Percentiles rank a stretch among this genome's conserved stretches.
These are phyloP conservation scores for Colletotrichum siamense DNA, from an alignment of 2,329 filamentous ascomycete species.

Conservation along the genomic window DNA sequence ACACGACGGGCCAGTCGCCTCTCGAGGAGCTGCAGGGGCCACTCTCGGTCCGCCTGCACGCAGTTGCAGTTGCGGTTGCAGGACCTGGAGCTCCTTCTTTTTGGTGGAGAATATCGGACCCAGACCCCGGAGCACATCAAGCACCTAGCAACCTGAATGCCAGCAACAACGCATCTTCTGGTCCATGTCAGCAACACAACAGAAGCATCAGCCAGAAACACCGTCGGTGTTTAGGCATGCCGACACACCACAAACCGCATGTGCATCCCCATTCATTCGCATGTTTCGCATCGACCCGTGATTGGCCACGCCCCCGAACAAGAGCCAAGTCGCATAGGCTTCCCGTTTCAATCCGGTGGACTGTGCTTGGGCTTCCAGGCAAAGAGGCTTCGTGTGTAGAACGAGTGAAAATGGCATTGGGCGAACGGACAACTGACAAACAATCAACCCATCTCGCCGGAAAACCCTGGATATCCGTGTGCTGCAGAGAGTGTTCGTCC, in stretches of 20 bases:
- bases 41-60: background rate
- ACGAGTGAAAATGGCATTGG: background rate
- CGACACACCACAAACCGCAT: background rate
- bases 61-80: background rate
- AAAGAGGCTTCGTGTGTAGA: background rate
- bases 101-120: background rate
- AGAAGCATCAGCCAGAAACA: background rate
- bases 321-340: slow-evolving; percentile 1
- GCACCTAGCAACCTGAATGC: background rate
- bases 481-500: background rate
- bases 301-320: background rate
- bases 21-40: background rate
- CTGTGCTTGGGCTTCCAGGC: background rate
- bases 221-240: background rate
- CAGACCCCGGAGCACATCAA: background rate
- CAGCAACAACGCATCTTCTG: background rate
- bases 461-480: background rate
- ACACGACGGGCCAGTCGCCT: background rate
- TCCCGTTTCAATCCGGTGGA: slow-evolving; percentile 17
- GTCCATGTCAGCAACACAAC: background rate
- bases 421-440: background rate
- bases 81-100: background rate
- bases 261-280: background rate
- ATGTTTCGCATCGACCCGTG: background rate
- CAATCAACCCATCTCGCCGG: background rate